Evolutionary conservation across 805 yeast genomes (phyloP).

Genomic region (Myxozyma lipomycoides): DNA sequence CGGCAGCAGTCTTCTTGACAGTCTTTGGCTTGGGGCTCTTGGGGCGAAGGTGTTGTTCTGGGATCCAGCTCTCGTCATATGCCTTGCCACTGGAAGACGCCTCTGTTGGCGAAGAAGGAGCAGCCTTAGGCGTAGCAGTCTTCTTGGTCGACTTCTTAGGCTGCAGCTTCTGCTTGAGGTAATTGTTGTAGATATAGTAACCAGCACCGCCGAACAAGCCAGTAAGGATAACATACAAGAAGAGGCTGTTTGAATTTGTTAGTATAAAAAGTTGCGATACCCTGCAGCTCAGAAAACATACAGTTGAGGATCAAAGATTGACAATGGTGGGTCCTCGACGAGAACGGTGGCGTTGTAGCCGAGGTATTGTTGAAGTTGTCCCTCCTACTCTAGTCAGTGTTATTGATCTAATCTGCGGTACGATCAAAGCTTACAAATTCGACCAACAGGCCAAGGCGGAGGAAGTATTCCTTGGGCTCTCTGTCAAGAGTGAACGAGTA

Average conservation of each 20-base stretch:
- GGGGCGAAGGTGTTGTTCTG: slow-evolving; percentile 41
- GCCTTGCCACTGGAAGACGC: slow-evolving; percentile 24
- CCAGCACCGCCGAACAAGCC: slow-evolving; percentile 22
- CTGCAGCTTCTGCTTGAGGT: slow-evolving; percentile 17
- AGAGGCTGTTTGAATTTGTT: slow-evolving; percentile 4
- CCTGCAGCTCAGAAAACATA: slow-evolving; percentile 4
- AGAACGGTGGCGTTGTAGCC: slow-evolving; percentile 37
- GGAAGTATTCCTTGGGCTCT: slow-evolving; percentile 27
- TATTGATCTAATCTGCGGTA: not conserved
- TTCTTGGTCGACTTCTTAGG: slow-evolving; percentile 22
- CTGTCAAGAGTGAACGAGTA: slow-evolving; percentile 22
- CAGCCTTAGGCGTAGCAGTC: slow-evolving; percentile 15
- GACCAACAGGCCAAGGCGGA: slow-evolving; percentile 20
- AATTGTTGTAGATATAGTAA: slow-evolving; percentile 15
- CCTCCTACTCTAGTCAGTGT: slow-evolving; percentile 4
- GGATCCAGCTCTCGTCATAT: slow-evolving; percentile 45
- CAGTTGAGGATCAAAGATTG: slow-evolving; percentile 63
- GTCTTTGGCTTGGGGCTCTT: slow-evolving; percentile 31
- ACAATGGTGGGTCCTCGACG: slow-evolving; percentile 61
- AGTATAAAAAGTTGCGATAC: not conserved
- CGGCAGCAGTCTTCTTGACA: slow-evolving; percentile 30
- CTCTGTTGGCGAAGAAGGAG: slow-evolving; percentile 11
- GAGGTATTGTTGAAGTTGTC: slow-evolving; percentile 22
- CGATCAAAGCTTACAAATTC: slow-evolving; percentile 10
- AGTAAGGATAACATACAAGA: slow-evolving; percentile 17